These are phyloP conservation scores for Aspergillus candidus DNA, from an alignment of 2,329 filamentous ascomycete genomes.

Conservation along the genomic window DNA sequence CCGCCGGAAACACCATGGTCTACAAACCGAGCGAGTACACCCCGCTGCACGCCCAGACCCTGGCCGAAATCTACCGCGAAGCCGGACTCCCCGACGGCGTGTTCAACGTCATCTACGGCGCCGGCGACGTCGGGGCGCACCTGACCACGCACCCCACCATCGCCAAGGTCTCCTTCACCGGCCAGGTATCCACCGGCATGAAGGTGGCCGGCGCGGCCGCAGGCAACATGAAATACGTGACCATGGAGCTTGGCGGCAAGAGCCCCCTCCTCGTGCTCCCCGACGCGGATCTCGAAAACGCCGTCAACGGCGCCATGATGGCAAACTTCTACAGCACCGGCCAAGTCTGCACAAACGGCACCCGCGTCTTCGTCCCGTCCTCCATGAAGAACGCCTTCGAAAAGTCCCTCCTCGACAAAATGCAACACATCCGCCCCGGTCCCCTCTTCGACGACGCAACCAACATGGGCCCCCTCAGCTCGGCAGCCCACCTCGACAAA, in stretches of 20 bases:
- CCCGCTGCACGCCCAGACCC: conserved; percentile 68
- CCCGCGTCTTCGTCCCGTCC: conserved; percentile 73
- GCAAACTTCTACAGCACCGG: conserved; percentile 89
- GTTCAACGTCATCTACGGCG: conserved; percentile 81
- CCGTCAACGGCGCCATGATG: conserved; percentile 88
- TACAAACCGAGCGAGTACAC: conserved; percentile 89
- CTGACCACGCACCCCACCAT: conserved; percentile 66
- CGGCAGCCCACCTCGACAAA: conserved; percentile 67
- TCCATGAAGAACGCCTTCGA: conserved; percentile 64
- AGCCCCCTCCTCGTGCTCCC: conserved; percentile 73
- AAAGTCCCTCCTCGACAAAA: conserved; percentile 60
- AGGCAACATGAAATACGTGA: conserved; percentile 79
- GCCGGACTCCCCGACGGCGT: conserved; percentile 75
- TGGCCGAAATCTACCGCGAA: conserved; percentile 70
- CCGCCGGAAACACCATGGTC: conserved; percentile 82
- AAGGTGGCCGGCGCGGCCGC: conserved; percentile 74
- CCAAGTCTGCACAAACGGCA: conserved; percentile 91
- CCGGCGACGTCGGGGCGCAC: conserved; percentile 68
- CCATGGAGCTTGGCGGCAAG: conserved; percentile 88
- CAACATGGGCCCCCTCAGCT: conserved; percentile 81
- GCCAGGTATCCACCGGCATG: conserved; percentile 74
- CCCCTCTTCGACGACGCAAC: conserved; percentile 64
- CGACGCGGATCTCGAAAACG: conserved; percentile 69
- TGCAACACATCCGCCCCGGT: conserved; percentile 64
- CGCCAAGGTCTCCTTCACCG: conserved; percentile 84